Evolutionary conservation across 352 stramenopile species (phyloP).

Genomic region (Phytopythium kandeliae): DNA sequence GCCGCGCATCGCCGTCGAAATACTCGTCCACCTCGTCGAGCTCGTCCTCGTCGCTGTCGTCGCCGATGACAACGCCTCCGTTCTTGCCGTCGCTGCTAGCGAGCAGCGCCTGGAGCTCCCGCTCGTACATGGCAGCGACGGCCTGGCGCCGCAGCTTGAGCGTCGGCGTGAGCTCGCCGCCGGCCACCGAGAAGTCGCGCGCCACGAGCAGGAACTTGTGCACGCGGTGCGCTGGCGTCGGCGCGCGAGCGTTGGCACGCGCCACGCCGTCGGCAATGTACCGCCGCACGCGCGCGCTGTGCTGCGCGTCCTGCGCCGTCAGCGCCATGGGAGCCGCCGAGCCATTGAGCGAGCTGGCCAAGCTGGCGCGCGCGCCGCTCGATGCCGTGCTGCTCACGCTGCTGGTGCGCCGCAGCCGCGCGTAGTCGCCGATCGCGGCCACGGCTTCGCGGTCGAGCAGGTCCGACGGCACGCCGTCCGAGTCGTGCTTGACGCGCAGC

Average conservation of each 20-base stretch:
- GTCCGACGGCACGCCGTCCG: constrained; percentile 48
- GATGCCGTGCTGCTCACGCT: constrained; percentile 3
- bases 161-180: constrained; percentile 90
- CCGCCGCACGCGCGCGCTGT: constrained; percentile 56
- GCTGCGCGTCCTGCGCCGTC: constrained; percentile 74
- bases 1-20: constrained; percentile 1
- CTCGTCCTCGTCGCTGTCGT: constrained; percentile 5
- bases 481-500: constrained; percentile 62
- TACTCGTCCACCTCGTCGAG: constrained; percentile 1
- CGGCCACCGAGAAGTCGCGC: constrained; percentile 81
- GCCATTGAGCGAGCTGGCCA: too few species aligned
- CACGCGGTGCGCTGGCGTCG: constrained; percentile 49
- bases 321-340: constrained; percentile 50
- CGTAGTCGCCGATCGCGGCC: constrained; percentile 32
- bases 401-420: constrained; percentile 6
- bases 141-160: constrained; percentile 92
- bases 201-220: constrained; percentile 79
- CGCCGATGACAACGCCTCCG: constrained; percentile 3
- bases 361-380: constrained; percentile 2
- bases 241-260: constrained; percentile 47
- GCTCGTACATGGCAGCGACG: constrained; percentile 82
- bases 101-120: constrained; percentile 88
- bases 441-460: constrained; percentile 72
- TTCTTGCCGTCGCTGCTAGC: constrained; percentile 9
- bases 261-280: constrained; percentile 77